phyloP scores from a whole-genome alignment of 805 yeast genomes.

The Wickerhamiella vanderwaltii region DNA sequence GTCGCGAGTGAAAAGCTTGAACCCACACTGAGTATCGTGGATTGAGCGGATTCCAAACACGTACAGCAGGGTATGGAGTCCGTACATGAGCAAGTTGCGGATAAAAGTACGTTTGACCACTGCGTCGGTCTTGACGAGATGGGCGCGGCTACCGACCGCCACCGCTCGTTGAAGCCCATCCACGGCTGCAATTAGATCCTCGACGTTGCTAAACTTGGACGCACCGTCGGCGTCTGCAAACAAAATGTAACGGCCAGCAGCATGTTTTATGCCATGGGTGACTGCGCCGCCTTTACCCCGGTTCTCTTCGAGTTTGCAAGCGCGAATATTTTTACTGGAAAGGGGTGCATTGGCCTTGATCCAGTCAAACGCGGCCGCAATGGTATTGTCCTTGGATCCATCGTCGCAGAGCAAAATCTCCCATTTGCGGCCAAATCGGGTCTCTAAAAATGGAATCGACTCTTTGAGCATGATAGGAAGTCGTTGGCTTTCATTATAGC shows the following conservation, averaged over 20 bases:
- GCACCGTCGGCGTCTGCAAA: conserved; percentile 99
- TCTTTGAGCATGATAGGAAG: conserved; percentile 35
- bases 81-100: conserved; percentile 85
- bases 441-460: conserved; percentile 38
- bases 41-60: conserved; percentile 79
- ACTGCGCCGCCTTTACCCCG: conserved; percentile 98
- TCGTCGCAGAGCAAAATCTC: conserved; percentile 87
- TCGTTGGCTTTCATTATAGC: conserved; percentile 74
- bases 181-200: conserved; percentile 38
- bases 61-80: conserved; percentile 73
- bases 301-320: conserved; percentile 56
- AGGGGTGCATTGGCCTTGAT: conserved; percentile 27
- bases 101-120: conserved; percentile 87
- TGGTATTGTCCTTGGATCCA: conserved; percentile 76
- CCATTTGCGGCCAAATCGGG: conserved; percentile 32
- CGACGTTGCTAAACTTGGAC: conserved; percentile 60
- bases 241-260: conserved; percentile 59
- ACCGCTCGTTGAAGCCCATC: conserved; percentile 36
- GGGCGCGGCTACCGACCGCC: conserved; percentile 90
- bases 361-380: conserved; percentile 54
- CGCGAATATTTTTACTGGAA: conserved; percentile 45
- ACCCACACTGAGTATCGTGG: conserved; percentile 95
- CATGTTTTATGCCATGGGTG: conserved; percentile 72
- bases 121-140: conserved; percentile 90
- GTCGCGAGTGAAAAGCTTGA: conserved; percentile 71